Conservation (phyloP, 176 grass and related monocot genomes). For the Rhynchospora breviuscula region DNA sequence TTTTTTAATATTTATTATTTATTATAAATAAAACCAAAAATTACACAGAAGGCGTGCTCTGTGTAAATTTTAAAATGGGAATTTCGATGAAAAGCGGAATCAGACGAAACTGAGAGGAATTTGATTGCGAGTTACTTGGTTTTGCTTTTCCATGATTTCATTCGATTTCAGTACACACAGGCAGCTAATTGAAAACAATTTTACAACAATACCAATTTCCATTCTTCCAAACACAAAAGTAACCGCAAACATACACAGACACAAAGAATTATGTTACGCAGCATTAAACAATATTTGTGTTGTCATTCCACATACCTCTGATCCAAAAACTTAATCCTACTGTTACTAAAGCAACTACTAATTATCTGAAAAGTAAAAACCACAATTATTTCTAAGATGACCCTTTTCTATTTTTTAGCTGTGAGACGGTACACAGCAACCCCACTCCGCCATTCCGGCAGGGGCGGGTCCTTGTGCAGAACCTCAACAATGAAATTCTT, state of each 20-base stretch:
- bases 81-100: background rate
- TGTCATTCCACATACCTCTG: background rate
- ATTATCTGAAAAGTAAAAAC: background rate
- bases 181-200: too few species aligned
- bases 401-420: constrained; percentile 29
- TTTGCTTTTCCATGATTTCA: too few species aligned
- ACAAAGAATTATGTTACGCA: too few species aligned
- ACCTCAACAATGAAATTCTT: constrained; percentile 61
- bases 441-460: constrained; percentile 55
- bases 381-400: background rate
- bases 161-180: too few species aligned
- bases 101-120: background rate
- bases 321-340: background rate
- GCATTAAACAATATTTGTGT: background rate
- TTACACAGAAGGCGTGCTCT: background rate
- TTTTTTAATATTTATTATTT: too few species aligned
- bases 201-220: too few species aligned
- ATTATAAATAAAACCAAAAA: background rate
- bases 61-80: background rate
- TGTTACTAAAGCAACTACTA: background rate
- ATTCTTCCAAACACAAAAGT: too few species aligned
- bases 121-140: too few species aligned
- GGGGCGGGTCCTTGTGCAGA: constrained; percentile 60
- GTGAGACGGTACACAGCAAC: constrained; percentile 60
- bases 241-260: too few species aligned